These are phyloP conservation scores for Citrus sinensis DNA, from an alignment of 345 rosid species.

Conservation along the genomic window DNA sequence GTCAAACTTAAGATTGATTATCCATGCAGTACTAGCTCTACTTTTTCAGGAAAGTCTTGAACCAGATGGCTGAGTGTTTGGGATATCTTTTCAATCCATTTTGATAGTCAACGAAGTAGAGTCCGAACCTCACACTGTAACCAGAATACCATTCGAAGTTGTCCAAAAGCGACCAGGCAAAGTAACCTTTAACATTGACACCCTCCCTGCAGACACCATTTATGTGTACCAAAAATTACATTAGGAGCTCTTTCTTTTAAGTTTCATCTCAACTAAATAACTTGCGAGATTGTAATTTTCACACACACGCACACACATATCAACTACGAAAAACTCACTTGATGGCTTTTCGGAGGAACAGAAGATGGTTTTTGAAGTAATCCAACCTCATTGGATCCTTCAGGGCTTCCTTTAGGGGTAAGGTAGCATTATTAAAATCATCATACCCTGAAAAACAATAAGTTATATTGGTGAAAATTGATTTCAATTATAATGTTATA, in stretches of 20 bases:
- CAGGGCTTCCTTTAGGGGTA: conserved; percentile 15
- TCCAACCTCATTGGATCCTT: conserved; percentile 22
- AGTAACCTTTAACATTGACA: conserved; percentile 16
- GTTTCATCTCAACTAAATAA: background rate
- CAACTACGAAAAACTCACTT: conserved; percentile 14
- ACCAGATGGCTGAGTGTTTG: conserved; percentile 22
- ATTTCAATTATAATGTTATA: no score
- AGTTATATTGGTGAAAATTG: no score
- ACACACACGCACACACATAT: no score
- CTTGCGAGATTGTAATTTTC: background rate
- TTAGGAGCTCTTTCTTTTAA: no score
- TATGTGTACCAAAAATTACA: background rate
- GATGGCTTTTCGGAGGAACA: conserved; percentile 23
- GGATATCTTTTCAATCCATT: conserved; percentile 17
- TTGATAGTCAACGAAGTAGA: conserved; percentile 35
- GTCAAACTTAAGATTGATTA: no score
- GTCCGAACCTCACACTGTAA: conserved; percentile 32
- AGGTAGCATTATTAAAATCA: conserved; percentile 29
- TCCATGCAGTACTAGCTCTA: no score
- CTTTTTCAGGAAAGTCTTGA: conserved; percentile 26
- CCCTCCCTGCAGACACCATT: background rate
- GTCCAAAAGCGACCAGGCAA: conserved; percentile 15
- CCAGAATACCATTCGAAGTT: conserved; percentile 10
- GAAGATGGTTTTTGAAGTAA: conserved; percentile 25
- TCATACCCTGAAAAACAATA: conserved; percentile 19